Conservation (phyloP, 108 stramenopile species). For the Parmales sp. region DNA sequence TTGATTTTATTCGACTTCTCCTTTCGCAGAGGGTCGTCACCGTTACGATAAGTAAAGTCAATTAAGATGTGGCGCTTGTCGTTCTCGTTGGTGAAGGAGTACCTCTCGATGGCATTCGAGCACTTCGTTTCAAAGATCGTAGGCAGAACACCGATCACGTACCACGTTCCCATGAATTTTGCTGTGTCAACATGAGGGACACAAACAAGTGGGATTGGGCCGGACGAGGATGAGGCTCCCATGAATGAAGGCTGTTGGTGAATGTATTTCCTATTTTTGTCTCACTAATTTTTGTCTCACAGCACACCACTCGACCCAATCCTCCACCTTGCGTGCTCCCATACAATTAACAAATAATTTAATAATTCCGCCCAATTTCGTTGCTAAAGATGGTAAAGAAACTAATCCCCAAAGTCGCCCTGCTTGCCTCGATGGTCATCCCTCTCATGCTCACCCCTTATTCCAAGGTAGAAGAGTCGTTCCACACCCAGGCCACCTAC, state of each 20-base stretch:
- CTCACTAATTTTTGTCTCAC: too few species aligned
- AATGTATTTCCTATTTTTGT: too few species aligned
- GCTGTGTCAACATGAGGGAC: conserved; percentile 30
- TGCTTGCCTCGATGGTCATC: neutral
- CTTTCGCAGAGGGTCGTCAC: conserved; percentile 25
- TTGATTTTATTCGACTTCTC: too few species aligned
- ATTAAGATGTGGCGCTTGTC: conserved; percentile 27
- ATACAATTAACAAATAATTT: too few species aligned
- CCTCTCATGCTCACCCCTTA: conserved; percentile 38
- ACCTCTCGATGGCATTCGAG: conserved; percentile 51
- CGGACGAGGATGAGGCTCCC: too few species aligned
- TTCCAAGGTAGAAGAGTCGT: conserved; percentile 98
- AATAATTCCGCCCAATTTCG: too few species aligned
- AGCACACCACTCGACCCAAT: too few species aligned
- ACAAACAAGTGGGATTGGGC: neutral
- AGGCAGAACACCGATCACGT: conserved; percentile 51
- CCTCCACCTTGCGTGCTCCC: too few species aligned
- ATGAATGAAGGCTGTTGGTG: too few species aligned
- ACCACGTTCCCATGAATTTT: conserved; percentile 55
- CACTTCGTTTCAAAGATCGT: conserved; percentile 42
- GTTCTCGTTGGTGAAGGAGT: conserved; percentile 25
- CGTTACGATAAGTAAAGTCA: conserved; percentile 42
- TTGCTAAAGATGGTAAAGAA: neutral
- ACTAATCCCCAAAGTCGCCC: neutral
- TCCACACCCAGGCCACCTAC: conserved; percentile 90